Evolutionary conservation across 2,329 filamentous ascomycete genomes (phyloP), one percentile per base, ranked within the genome.

Genomic region (Phialocephala sp.): DNA sequence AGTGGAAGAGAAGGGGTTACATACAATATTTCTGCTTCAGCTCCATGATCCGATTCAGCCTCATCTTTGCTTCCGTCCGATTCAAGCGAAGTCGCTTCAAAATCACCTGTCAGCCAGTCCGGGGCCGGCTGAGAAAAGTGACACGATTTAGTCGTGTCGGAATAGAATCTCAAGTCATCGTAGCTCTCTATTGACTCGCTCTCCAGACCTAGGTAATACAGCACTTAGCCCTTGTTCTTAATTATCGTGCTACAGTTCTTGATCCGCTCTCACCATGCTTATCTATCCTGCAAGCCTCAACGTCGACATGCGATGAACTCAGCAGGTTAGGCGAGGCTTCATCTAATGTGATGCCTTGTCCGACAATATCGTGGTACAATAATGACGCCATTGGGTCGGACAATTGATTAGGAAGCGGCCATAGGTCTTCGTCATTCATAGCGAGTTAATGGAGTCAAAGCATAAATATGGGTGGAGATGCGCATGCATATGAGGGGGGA

Each of bases 281-380:
- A 54, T 54, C 50, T 54, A 54, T 32, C 24, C 50, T 54, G n/a
- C 50, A 54, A 54, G 50, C 50, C 50, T 54, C 50, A 12, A 54
- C 18, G 6, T 54, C 50, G 24, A 27, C 12, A 27, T 35, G 24
- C 24, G 24, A 22, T 32, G 22, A 6, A 54, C 50, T 32, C 4
- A 54, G 18, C 50, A 54, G 50, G 18, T 54, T 54, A 27, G 50
- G 50, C 50, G 27, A 54, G 15, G 50, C 50, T 18, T 54, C 50
- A 54, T 18, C 14, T 5, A 54, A 54, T 27, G 15, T 18, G 14
- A 15, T 27, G 18, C 27, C 24, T 15, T 54, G 50, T 54, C 50
- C 50, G 3, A 54, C 50, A 27, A 54, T 14, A 54, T 54, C 50
- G 18, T 27, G 50, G 14, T 54, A 54, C 22, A 54, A n/a, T 50